Evolutionary conservation across 75 land plant species (phyloP).

Genomic region (Pinus taeda): DNA sequence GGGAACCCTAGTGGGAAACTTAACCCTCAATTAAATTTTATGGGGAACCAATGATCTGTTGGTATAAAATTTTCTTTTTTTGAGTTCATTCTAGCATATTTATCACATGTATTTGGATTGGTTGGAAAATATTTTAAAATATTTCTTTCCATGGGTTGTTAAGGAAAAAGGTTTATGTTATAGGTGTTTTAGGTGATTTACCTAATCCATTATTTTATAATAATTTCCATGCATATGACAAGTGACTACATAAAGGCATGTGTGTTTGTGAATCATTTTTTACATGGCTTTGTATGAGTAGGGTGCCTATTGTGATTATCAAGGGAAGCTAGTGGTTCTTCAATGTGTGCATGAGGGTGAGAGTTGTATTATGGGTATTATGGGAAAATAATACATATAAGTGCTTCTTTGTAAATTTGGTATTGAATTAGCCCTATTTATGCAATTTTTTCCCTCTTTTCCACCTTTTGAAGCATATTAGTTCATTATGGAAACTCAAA

Average conservation of each 20-base stretch:
- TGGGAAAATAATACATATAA: constrained; percentile 62
- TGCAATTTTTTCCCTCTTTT: neutral
- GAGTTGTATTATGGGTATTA: constrained; percentile 67
- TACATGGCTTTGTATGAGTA: constrained; percentile 13
- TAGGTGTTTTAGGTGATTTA: neutral
- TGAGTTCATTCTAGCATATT: neutral
- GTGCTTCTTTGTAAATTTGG: constrained; percentile 8
- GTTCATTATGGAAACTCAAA: neutral
- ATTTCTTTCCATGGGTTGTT: neutral
- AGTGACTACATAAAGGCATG: neutral
- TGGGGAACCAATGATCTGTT: neutral
- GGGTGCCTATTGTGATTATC: constrained; percentile 91
- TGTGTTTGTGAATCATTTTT: constrained; percentile 3
- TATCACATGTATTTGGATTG: neutral
- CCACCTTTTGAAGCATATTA: neutral
- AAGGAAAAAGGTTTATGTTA: neutral
- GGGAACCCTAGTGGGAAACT: too few relatives aligned
- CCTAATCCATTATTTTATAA: neutral
- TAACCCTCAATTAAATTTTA: too few relatives aligned
- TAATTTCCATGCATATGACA: neutral
- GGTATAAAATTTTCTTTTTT: neutral
- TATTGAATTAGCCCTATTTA: neutral
- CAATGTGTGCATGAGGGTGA: constrained; percentile 88
- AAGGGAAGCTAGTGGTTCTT: constrained; percentile 88
- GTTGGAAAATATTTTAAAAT: neutral